Base-by-base conservation (phyloP, 441 rosid genomes). In the Jatropha multifida region DNA sequence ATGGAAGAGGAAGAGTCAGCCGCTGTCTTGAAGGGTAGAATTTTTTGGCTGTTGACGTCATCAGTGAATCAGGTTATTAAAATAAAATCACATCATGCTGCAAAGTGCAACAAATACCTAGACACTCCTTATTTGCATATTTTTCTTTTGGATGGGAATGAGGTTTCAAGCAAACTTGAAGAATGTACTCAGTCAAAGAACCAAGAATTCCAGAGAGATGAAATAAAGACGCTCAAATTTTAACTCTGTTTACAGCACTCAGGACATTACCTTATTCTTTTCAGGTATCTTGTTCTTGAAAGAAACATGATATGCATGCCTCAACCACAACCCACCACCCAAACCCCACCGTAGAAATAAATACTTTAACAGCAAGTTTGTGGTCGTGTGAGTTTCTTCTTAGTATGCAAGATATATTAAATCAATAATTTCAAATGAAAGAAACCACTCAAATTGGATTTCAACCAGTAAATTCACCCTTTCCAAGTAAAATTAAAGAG, bases 1-100 rank as follows among this genome's bases (percentile, higher is more conserved):
- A 79, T 42, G 87, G 81, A 41, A 93, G 83, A 0, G 99, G 95
- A n/a, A 95, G 93, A 11, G 97, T 93, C 40, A 95, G 93, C 74
- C 95, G 89, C 89, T 95, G 99, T 78, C 98, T 93, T n/a, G 99
- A 93, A 59, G 99, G 97, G 76, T 92, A 90, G 86, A 88, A 90
- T 69, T 87, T 93, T 82, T 83, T 95, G 72, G 91, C 99, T 94
- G 91, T 81, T 71, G 73, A 80, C 46, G 73, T 13, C 71, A 83
- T 59, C 49, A 68, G 65, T 58, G 55, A 54, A 55, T 74, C 52
- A 81, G 37, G 65, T 69, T 51, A 65, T 17, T 27, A 54, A 49
- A 68, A 65, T 51, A 77, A 77, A 82, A 52, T 51, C 65, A 71
- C 63, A 71, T 65, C 37, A 63, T 63, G 58, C 63, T 71, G 56